Evolutionary conservation across 139 green algal genomes (phyloP), one percentile per base, ranked within the genome.

Genomic region (Diplosphaera chodatii): DNA sequence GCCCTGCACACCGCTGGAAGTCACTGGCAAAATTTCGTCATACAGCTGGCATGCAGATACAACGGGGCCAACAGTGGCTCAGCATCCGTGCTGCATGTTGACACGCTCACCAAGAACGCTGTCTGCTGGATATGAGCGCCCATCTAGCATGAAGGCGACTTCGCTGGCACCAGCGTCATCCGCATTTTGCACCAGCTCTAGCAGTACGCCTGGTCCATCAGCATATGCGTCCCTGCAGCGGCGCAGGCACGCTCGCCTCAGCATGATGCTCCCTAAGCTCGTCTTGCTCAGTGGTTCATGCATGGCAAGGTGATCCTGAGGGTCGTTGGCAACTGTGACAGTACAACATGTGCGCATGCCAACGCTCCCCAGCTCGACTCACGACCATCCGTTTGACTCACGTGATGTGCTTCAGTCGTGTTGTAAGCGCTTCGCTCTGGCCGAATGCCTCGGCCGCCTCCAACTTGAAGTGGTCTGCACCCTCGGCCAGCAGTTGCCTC

Each of bases 101-200:
- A 63, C 10, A 63, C 55, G 55, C 48, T 10, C 56, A 74, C 76
- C 75, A 34, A 92, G 81, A 0, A 91, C 75, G 37, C 77, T 87
- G n/a, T 70, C 66, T 2, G 80, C 75, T 29, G 73, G 77, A 75
- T 88, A 83, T 22, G 48, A 40, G 29, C 29, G 28, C 16, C 62
- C 27, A 70, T 94, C 89, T 32, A 94, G 82, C 62, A 91, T 29
- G 18, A 93, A 76, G 23, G 66, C 40, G 56, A 89, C 69, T 20
- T 74, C 63, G 55, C 55, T 75, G 18, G 87, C 85, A 15, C 88
- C 88, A 8, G 88, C 88, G 41, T 95, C 89, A 69, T 95, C 89
- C 3, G 89, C 89, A 66, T 95, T 95, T 75, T 95, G 88, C 29
- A 95, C 75, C 67, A 95, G 83, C 83, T 95, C 89, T 64, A 87